Evolutionary conservation across 179 eudicot genomes (phyloP).

Genomic region (Beta lomatogona): DNA sequence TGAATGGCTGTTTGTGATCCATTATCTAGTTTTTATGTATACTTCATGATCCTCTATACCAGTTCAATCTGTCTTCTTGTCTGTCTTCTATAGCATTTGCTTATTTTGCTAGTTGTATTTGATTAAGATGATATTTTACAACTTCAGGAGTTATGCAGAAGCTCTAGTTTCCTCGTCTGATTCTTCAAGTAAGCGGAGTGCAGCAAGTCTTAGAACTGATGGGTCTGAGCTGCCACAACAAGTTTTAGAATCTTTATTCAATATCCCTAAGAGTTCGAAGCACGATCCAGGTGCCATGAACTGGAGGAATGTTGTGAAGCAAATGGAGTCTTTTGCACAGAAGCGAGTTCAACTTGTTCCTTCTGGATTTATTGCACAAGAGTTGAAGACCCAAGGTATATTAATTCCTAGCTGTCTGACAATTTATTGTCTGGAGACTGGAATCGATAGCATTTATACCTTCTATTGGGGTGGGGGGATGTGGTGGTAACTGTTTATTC

Average conservation of each 20-base stretch:
- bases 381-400: constrained; percentile 50
- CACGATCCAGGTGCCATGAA: constrained; percentile 71
- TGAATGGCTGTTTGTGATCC: not conserved
- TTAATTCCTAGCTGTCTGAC: not conserved
- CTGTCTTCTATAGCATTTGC: not conserved
- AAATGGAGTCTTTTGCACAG: constrained; percentile 78
- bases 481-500: not conserved
- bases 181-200: constrained; percentile 34
- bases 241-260: constrained; percentile 79
- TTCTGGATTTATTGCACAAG: constrained; percentile 41
- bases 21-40: not conserved
- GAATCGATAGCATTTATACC: not conserved
- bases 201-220: constrained; percentile 28
- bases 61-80: not conserved
- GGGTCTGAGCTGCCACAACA: constrained; percentile 62
- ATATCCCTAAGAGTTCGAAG: constrained; percentile 59
- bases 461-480: not conserved
- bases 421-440: not conserved
- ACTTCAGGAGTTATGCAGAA: constrained; percentile 59
- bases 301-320: constrained; percentile 83
- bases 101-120: constrained; percentile 3
- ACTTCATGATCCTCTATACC: too few relatives aligned
- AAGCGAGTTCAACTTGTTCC: constrained; percentile 44
- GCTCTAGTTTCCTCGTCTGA: constrained; percentile 48
- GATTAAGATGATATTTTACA: constrained; percentile 18